phyloP scores from a whole-genome alignment of 305 asterid species.

The Fraxinus paxiana region DNA sequence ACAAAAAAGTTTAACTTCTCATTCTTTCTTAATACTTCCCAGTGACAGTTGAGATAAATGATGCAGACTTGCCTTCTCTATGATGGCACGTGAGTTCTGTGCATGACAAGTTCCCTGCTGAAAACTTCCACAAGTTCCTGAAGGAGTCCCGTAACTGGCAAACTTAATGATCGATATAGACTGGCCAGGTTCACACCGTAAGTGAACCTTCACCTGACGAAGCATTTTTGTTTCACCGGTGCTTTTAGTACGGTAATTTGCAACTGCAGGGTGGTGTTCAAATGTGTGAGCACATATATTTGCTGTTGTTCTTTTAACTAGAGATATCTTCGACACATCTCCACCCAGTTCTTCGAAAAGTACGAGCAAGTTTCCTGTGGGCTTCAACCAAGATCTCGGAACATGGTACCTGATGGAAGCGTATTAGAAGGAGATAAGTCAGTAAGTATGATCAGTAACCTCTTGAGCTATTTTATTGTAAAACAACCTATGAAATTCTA shows the following conservation, averaged over 20 bases:
- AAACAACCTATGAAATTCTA: neutral
- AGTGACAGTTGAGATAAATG: neutral
- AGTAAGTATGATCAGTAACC: neutral
- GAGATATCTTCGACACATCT: slow-evolving; percentile 45
- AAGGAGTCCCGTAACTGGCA: slow-evolving; percentile 61
- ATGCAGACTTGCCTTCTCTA: slow-evolving; percentile 40
- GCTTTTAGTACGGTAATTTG: slow-evolving; percentile 33
- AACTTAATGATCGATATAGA: slow-evolving; percentile 47
- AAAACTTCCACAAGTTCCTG: slow-evolving; percentile 49
- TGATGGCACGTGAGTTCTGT: slow-evolving; percentile 31
- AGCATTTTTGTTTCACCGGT: slow-evolving; percentile 26
- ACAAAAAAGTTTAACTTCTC: neutral
- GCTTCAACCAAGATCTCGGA: slow-evolving; percentile 74
- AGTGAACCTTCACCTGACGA: slow-evolving; percentile 40
- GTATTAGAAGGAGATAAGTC: neutral
- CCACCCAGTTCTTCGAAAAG: slow-evolving; percentile 68
- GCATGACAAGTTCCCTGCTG: slow-evolving; percentile 48
- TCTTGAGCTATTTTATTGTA: neutral
- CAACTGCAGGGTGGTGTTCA: slow-evolving; percentile 42
- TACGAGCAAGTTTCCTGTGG: slow-evolving; percentile 49
- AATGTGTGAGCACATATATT: slow-evolving; percentile 39
- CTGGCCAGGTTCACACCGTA: slow-evolving; percentile 43
- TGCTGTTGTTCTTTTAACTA: slow-evolving; percentile 40
- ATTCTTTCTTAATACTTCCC: neutral
- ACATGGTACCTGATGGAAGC: slow-evolving; percentile 62